A percentile compares a stretch with the other conserved stretches of the same genome.
phyloP scores from a whole-genome alignment of 2,329 filamentous ascomycete genomes.

The Fusarium sp. region DNA sequence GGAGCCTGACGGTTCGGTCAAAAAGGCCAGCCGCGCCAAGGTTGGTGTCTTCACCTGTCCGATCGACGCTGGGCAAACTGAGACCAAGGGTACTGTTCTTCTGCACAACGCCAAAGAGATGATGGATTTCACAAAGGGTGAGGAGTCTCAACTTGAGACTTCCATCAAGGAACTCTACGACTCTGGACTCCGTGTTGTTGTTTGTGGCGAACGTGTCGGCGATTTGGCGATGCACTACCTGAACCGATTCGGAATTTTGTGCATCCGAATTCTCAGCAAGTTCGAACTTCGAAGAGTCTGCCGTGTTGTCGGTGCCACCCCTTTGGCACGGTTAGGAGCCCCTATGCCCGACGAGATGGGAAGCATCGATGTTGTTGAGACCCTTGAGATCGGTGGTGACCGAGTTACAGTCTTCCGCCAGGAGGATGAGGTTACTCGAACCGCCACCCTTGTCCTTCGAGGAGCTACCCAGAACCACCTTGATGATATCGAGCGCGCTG shows the following conservation, averaged over 20 bases:
- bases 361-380: slow-evolving; percentile 93
- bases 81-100: slow-evolving; percentile 98
- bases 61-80: slow-evolving; percentile 94
- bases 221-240: slow-evolving; percentile 98
- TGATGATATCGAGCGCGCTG: slow-evolving; percentile 95
- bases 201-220: slow-evolving; percentile 93
- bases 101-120: slow-evolving; percentile 98
- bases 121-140: slow-evolving; percentile 97
- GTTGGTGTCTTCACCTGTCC: slow-evolving; percentile 97
- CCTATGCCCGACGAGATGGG: slow-evolving; percentile 99
- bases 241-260: slow-evolving; percentile 94
- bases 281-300: slow-evolving; percentile 96
- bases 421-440: slow-evolving; percentile 91
- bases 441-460: slow-evolving; percentile 91
- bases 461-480: slow-evolving; percentile 98
- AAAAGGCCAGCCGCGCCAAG: slow-evolving; percentile 93
- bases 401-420: slow-evolving; percentile 98
- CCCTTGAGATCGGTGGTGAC: slow-evolving; percentile 96
- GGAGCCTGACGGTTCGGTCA: slow-evolving; percentile 90
- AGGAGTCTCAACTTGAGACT: slow-evolving; percentile 90
- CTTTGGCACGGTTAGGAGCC: slow-evolving; percentile 92
- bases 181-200: slow-evolving; percentile 88
- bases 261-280: slow-evolving; percentile 97
- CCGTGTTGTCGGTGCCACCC: slow-evolving; percentile 95
- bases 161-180: slow-evolving; percentile 96